A percentile compares a stretch with the other conserved stretches of the same genome.
Conservation (phyloP, 2,329 filamentous ascomycete genomes). For the Talaromyces albobiverticillius region DNA sequence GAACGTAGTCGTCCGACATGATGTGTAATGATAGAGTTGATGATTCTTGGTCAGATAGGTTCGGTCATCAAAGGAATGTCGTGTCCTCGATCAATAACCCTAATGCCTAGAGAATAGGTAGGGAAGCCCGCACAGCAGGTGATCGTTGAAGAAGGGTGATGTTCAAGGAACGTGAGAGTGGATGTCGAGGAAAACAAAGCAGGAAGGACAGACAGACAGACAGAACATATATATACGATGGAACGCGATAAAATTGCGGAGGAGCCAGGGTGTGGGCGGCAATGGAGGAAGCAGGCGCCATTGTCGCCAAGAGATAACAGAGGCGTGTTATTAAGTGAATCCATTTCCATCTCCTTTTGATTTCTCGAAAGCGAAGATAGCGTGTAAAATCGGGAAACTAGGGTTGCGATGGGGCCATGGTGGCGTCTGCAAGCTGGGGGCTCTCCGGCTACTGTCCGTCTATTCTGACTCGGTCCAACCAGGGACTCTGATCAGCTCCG, state of each 20-base stretch:
- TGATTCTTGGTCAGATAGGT: background rate
- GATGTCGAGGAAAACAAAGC: background rate
- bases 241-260: background rate
- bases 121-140: constrained; percentile 8
- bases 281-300: background rate
- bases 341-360: background rate
- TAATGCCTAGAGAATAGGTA: background rate
- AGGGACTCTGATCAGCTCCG: background rate
- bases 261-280: background rate
- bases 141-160: background rate
- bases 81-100: background rate
- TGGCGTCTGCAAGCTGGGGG: constrained; percentile 1
- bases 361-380: constrained; percentile 14
- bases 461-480: constrained; percentile 4
- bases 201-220: background rate
- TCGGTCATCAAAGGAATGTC: background rate
- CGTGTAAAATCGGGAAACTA: constrained; percentile 2
- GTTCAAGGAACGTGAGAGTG: background rate
- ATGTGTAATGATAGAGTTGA: constrained; percentile 15
- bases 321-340: constrained; percentile 1
- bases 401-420: constrained; percentile 1
- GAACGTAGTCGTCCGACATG: constrained; percentile 32
- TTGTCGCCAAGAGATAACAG: constrained; percentile 15
- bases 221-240: background rate
- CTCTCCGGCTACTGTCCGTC: constrained; percentile 1